Evolutionary conservation across 129 eudicot genomes (phyloP).

Genomic region (Arctium minus): DNA sequence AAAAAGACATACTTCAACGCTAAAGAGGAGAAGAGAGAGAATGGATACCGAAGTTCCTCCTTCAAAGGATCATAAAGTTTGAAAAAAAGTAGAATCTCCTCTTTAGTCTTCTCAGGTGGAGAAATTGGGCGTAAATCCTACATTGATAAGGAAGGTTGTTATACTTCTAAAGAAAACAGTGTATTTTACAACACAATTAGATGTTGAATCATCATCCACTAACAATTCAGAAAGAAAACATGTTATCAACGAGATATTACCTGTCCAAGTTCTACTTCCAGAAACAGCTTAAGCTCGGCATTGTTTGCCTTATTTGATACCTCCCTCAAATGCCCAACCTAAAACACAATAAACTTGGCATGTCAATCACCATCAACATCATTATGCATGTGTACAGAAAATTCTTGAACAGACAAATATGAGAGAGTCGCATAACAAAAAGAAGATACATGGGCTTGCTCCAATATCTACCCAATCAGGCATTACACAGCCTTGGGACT

Average conservation of each 20-base stretch:
- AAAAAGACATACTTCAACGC: background rate
- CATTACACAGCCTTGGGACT: background rate
- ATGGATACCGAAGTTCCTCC: constrained; percentile 74
- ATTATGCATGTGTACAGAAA: constrained; percentile 4
- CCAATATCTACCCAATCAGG: background rate
- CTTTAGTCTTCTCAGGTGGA: constrained; percentile 72
- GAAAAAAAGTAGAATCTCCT: constrained; percentile 82
- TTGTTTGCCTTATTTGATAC: constrained; percentile 61
- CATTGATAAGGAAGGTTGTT: constrained; percentile 8
- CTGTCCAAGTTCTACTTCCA: constrained; percentile 70
- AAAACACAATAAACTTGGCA: constrained; percentile 8
- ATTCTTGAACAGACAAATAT: background rate
- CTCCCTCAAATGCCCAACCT: constrained; percentile 87
- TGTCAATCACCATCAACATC: constrained; percentile 8
- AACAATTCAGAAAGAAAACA: background rate
- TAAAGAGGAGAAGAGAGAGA: background rate
- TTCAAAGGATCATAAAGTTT: constrained; percentile 82
- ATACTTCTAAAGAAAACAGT: background rate
- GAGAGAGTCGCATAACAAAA: background rate
- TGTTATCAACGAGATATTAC: constrained; percentile 27
- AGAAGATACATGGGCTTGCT: too few relatives aligned
- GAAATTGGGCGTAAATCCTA: constrained; percentile 67
- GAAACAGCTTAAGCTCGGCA: constrained; percentile 80
- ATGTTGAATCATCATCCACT: constrained; percentile 9
- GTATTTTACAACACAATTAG: background rate